Base-by-base conservation (phyloP, 768 basidiomycete genomes). In the Hericium rajendrae region DNA sequence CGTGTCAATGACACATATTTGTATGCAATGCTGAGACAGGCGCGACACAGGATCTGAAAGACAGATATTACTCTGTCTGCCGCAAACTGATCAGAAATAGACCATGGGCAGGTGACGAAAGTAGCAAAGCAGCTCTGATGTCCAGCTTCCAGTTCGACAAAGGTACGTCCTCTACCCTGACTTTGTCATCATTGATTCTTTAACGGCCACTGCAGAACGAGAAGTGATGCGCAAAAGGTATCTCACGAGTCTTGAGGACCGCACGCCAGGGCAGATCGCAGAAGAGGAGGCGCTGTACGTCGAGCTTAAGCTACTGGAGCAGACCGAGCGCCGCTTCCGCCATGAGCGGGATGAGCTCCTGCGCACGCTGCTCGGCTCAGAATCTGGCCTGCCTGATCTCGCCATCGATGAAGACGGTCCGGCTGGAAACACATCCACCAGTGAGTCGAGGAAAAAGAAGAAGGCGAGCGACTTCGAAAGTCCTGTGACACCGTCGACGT, bases 231-330 rank as follows among this genome's bases (percentile, higher is more conserved):
- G 97, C 57, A 97, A 94, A 71, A 83, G 84, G 57, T 97, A 98
- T 66, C 78, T 98, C 13, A 72, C 78, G 9, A 88, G 85, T 59
- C 81, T 98, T n/a, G 91, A 94, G 72, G 83, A 80, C 57, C 85
- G 95, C n/a, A 88, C 92, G 0, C 79, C 85, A 4, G 84, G 88
- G 51, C 91, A 97, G 72, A 86, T 95, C 48, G 87, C 86, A 16
- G 94, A 99, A 68, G 97, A 98, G 75, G 94, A 97, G 65, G 88
- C 91, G 8, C 76, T 99, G 3, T 97, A 90, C 71, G 74, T 97
- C 60, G 93, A 97, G 70, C 80, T 95, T 52, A 94, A 94, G 67
- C 84, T 91, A n/a, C 78, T 99, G 52, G 94, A 97, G 68, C 95
- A 97, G 71, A 91, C 79, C 59, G 94, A 97, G 68, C 80, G 87